Evolutionary conservation across 306 rosid species (phyloP).

Genomic region (Gastrolobium bilobum): DNA sequence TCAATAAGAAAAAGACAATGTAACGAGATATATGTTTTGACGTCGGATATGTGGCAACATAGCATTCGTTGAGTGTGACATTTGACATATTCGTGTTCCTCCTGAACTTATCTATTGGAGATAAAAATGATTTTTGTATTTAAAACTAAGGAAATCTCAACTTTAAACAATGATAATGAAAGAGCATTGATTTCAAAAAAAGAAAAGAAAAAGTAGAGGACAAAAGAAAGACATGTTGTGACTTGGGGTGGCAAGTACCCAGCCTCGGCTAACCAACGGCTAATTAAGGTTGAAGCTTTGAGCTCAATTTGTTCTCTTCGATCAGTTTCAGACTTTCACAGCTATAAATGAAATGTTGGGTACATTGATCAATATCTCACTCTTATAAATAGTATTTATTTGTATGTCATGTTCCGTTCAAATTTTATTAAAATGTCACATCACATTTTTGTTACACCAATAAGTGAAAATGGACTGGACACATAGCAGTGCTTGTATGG

Average conservation of each 20-base stretch:
- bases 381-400: no score
- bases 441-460: no score
- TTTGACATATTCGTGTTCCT: conserved; percentile 48
- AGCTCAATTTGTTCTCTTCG: not conserved
- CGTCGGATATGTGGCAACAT: conserved; percentile 33
- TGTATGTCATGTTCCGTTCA: no score
- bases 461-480: no score
- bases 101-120: conserved; percentile 13
- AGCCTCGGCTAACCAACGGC: not conserved
- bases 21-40: conserved; percentile 38
- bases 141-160: not conserved
- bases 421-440: no score
- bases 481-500: no score
- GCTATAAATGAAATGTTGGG: not conserved
- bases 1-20: not conserved
- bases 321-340: not conserved
- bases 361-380: no score
- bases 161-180: conserved; percentile 19
- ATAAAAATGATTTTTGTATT: not conserved
- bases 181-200: not conserved
- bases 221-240: conserved; percentile 46
- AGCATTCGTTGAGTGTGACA: conserved; percentile 51
- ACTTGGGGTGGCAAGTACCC: conserved; percentile 13
- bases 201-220: conserved; percentile 7
- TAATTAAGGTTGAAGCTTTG: not conserved